phyloP scores from a whole-genome alignment of 768 basidiomycete genomes.

The Hydnum rufescens region DNA sequence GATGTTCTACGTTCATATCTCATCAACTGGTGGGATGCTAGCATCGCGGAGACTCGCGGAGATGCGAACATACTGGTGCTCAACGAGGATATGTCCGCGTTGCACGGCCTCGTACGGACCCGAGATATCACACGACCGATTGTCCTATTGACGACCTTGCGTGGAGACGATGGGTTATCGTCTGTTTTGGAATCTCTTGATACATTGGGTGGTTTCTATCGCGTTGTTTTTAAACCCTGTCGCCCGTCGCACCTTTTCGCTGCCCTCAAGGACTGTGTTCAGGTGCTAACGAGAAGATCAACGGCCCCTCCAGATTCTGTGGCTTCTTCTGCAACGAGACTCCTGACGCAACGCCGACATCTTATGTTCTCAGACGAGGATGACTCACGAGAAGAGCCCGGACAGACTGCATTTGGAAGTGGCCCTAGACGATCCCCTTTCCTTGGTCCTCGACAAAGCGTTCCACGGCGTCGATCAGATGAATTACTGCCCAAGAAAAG shows the following conservation, averaged over 20 bases:
- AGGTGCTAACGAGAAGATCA: not conserved
- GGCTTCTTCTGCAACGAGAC: no score
- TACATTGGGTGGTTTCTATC: conserved; percentile 66
- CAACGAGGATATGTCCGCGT: conserved; percentile 50
- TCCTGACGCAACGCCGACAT: no score
- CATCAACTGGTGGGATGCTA: conserved; percentile 58
- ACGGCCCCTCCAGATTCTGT: not conserved
- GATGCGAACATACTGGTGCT: conserved; percentile 56
- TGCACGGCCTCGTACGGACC: conserved; percentile 36
- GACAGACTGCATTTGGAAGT: no score
- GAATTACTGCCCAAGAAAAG: no score
- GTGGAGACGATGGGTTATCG: conserved; percentile 45
- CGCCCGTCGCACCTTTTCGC: conserved; percentile 33
- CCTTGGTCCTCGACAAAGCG: no score
- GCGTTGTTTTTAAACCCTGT: conserved; percentile 75
- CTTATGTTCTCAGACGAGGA: not conserved
- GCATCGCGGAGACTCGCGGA: conserved; percentile 21
- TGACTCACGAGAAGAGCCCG: not conserved
- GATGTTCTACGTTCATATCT: conserved; percentile 47
- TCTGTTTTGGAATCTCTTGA: conserved; percentile 50
- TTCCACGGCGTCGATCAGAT: no score
- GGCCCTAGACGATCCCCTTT: no score
- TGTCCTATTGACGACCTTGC: conserved; percentile 51
- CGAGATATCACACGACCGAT: conserved; percentile 44
- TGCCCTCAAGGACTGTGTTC: not conserved